Evolutionary conservation across 2,329 filamentous ascomycete species (phyloP).

Genomic region (Blastomyces silverae): DNA sequence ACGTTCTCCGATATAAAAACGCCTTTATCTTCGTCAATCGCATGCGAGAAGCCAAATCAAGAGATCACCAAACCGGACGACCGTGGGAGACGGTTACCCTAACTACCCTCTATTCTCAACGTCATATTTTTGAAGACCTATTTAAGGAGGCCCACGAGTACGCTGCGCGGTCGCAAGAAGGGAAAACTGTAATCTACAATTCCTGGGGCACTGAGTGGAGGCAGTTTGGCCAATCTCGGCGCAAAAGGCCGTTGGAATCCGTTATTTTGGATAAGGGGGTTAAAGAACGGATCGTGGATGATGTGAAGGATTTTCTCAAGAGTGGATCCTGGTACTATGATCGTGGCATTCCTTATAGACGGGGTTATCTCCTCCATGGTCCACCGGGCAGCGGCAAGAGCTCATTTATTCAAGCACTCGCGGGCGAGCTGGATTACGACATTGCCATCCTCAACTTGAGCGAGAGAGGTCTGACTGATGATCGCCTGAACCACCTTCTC

Average conservation of each 20-base stretch:
- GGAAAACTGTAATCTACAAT: slow-evolving; percentile 88
- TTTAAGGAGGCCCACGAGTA: slow-evolving; percentile 80
- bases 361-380: slow-evolving; percentile 82
- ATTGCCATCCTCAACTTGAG: slow-evolving; percentile 90
- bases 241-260: slow-evolving; percentile 79
- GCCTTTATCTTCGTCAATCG: slow-evolving; percentile 83
- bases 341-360: slow-evolving; percentile 85
- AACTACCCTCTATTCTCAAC: slow-evolving; percentile 83
- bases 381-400: slow-evolving; percentile 90
- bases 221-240: slow-evolving; percentile 72
- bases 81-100: slow-evolving; percentile 92
- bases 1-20: slow-evolving; percentile 78
- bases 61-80: slow-evolving; percentile 69
- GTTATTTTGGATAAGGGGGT: slow-evolving; percentile 80
- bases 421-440: slow-evolving; percentile 84
- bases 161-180: slow-evolving; percentile 72
- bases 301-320: slow-evolving; percentile 73
- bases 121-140: slow-evolving; percentile 81
- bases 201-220: slow-evolving; percentile 79
- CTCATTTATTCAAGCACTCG: slow-evolving; percentile 91
- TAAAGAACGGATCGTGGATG: slow-evolving; percentile 69
- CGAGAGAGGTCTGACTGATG: slow-evolving; percentile 82
- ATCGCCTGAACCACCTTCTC: slow-evolving; percentile 76
- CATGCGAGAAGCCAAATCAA: slow-evolving; percentile 76
- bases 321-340: slow-evolving; percentile 85